Base-by-base conservation (phyloP, 2,329 filamentous ascomycete species). In the Penicillium crustosum region DNA sequence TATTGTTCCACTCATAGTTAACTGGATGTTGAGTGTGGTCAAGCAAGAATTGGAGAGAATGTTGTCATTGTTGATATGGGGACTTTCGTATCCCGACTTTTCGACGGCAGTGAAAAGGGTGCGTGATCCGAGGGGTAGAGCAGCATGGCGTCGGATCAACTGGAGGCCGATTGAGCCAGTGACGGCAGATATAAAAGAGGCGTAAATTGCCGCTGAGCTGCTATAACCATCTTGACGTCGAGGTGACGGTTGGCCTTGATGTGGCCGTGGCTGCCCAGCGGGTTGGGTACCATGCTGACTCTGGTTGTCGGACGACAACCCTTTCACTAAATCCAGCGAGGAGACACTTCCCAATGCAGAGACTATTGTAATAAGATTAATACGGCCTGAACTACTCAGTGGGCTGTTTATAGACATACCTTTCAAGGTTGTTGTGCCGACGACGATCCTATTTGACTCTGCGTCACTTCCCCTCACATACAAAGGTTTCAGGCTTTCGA, bases 71-170 rank as follows among this genome's bases (percentile, higher is more conserved):
- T 66, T 57, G 47, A 72, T 61, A 10, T 62, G 59, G 12, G 67
- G 66, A 33, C 58, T 67, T 52, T 71, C 71, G 53, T 73, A 70
- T 19, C 66, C 68, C 49, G 70, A 61, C n/a, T 55, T 65, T 35
- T 73, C 69, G 29, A 75, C 60, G 6, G 66, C 63, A 10, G 73
- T 76, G 49, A 75, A 77, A 15, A 78, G 64, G 17, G 75, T 75
- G 31, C 76, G 73, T 50, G 73, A 73, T 7, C 76, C 76, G 10
- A 78, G 68, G 1, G 76, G 76, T 35, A 77, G 69, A 35, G 73
- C 75, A 47, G 67, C 69, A 54, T 73, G 67, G 27, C 63, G 66
- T 49, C 71, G 71, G 48, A 72, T 68, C 29, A 77, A 62, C 56
- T 75, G 72, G 9, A 77, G 64, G 38, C 70, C 70, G 25, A 78